A percentile compares a stretch with the other conserved stretches of the same genome.
phyloP scores from a whole-genome alignment of 2,329 filamentous ascomycete species.

The Hymenoscyphus albidus region DNA sequence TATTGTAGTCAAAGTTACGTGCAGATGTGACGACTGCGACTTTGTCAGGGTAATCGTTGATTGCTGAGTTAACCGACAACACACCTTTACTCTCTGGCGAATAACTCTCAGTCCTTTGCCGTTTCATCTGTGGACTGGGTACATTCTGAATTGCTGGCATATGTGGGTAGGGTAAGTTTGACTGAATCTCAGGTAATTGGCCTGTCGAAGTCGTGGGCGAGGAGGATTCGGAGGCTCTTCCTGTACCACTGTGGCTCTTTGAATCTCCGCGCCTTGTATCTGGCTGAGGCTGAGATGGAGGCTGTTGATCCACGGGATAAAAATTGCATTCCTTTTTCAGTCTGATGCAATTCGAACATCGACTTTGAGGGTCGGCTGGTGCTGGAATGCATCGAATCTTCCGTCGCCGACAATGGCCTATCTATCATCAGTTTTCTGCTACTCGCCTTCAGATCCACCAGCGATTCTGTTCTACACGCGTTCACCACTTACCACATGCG shows the following conservation, averaged over 20 bases:
- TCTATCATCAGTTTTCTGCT: conserved; percentile 19
- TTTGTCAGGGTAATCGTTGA: conserved; percentile 21
- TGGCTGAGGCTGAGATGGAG: conserved; percentile 50
- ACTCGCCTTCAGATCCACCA: conserved; percentile 17
- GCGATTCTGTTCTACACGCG: not conserved
- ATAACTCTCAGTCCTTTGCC: conserved; percentile 35
- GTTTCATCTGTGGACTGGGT: conserved; percentile 41
- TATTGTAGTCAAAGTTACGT: conserved; percentile 30
- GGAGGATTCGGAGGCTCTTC: conserved; percentile 43
- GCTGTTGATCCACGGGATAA: conserved; percentile 78
- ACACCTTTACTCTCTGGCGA: conserved; percentile 35
- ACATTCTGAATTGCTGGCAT: conserved; percentile 46
- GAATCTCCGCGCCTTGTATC: conserved; percentile 40
- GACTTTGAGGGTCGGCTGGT: conserved; percentile 65
- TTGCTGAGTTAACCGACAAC: conserved; percentile 12
- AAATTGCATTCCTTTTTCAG: conserved; percentile 95
- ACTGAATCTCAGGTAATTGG: conserved; percentile 41
- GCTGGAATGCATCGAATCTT: conserved; percentile 89
- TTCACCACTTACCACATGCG: conserved; percentile 75
- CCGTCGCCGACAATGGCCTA: conserved; percentile 85
- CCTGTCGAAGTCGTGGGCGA: conserved; percentile 46
- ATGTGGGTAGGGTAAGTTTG: conserved; percentile 41
- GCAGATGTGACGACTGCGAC: conserved; percentile 28
- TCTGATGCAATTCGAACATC: conserved; percentile 89
- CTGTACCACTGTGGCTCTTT: conserved; percentile 36